Conservation (phyloP, 352 stramenopile genomes). For the Phytophthora multivora region DNA sequence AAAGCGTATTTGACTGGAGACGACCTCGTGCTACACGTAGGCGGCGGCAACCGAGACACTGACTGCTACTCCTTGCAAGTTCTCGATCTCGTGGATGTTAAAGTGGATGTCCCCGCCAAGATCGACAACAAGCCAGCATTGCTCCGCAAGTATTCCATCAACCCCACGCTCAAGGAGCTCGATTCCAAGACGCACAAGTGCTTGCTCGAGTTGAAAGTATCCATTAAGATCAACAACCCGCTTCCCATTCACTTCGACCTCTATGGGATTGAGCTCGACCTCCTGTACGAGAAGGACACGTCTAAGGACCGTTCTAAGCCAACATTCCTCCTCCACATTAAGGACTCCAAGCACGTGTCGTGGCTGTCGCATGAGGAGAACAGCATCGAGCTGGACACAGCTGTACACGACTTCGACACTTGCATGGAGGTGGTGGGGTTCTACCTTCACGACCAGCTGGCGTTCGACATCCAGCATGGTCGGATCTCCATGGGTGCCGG, state of each 20-base stretch:
- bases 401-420: conserved; percentile 62
- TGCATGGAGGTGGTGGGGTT: conserved; percentile 70
- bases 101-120: conserved; percentile 66
- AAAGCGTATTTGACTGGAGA: conserved; percentile 70
- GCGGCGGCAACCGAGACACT: conserved; percentile 50
- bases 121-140: conserved; percentile 76
- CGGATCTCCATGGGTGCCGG: conserved; percentile 58
- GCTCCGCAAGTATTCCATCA: conserved; percentile 63
- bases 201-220: conserved; percentile 69
- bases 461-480: conserved; percentile 71
- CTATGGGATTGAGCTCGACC: conserved; percentile 66
- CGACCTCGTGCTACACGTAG: conserved; percentile 65
- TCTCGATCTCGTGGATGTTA: conserved; percentile 63
- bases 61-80: conserved; percentile 74
- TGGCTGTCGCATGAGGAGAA: conserved; percentile 72
- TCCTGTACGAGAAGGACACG: conserved; percentile 60
- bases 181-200: conserved; percentile 77
- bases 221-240: conserved; percentile 80
- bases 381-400: conserved; percentile 59
- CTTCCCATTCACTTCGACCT: conserved; percentile 81
- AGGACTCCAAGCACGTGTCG: conserved; percentile 51
- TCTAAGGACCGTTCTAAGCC: conserved; percentile 5
- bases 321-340: conserved; percentile 54
- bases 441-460: conserved; percentile 67
- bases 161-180: conserved; percentile 70